These are phyloP conservation scores for Skeletonema grethae DNA, from an alignment of 108 stramenopile genomes.

Conservation along the genomic window DNA sequence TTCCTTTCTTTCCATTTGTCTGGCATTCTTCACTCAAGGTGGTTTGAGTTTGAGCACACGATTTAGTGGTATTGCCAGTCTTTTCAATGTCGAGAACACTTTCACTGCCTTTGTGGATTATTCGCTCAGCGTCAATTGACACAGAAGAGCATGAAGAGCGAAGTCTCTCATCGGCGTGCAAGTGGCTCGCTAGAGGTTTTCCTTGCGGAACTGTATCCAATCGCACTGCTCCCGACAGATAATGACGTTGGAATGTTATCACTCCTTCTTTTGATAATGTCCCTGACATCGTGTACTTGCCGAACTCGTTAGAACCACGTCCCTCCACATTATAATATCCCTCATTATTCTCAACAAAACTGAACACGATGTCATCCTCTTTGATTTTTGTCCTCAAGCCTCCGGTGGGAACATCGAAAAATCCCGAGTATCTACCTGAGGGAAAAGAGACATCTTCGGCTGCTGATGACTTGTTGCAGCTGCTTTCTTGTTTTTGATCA, in stretches of 20 bases:
- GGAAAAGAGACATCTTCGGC: neutral
- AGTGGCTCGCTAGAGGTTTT: neutral
- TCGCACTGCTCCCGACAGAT: neutral
- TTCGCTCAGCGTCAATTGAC: neutral
- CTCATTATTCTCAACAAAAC: constrained; percentile 4
- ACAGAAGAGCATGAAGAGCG: neutral
- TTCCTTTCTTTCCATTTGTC: neutral
- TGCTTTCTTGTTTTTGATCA: constrained; percentile 25
- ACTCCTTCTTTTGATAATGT: constrained; percentile 57
- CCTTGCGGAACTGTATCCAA: neutral
- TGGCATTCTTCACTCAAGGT: neutral
- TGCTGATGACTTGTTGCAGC: neutral
- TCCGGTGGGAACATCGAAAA: neutral
- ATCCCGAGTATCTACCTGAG: neutral
- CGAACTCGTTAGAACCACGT: constrained; percentile 71
- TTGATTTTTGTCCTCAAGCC: neutral
- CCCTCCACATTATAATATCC: constrained; percentile 69
- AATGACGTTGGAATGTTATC: constrained; percentile 71
- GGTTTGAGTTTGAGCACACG: neutral
- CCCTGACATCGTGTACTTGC: constrained; percentile 85
- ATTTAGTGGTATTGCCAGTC: neutral
- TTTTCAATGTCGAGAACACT: neutral
- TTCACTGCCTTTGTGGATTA: neutral
- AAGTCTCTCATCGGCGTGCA: too few species aligned
- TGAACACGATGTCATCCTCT: neutral